Percentiles rank a stretch among this genome's conserved stretches.
Evolutionary conservation across 768 basidiomycete species (phyloP).

Genomic region (Lactarius hatsudake): DNA sequence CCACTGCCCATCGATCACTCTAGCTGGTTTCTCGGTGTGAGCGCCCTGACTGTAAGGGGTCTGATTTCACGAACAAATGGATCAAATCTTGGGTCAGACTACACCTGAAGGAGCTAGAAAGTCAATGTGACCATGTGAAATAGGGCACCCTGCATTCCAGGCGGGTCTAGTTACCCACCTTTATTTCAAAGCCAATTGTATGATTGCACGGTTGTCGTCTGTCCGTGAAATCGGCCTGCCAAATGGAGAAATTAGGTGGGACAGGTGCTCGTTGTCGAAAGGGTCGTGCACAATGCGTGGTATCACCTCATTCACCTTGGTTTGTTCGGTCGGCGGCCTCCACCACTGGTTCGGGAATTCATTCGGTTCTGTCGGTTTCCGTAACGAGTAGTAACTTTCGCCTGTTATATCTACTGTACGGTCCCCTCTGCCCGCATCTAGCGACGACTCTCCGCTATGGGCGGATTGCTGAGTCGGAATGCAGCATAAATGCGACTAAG

Average conservation of each 20-base stretch:
- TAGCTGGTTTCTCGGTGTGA: background rate
- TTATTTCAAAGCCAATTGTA: background rate
- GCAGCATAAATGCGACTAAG: background rate
- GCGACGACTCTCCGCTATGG: background rate
- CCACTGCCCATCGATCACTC: background rate
- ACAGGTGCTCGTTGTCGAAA: background rate
- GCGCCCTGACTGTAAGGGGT: background rate
- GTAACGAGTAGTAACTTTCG: background rate
- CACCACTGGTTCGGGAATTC: background rate
- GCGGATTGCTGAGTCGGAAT: background rate
- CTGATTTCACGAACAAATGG: background rate
- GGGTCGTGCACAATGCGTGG: background rate
- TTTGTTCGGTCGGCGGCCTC: background rate
- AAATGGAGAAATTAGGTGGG: slow-evolving; percentile 11
- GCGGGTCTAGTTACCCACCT: background rate
- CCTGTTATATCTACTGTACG: background rate
- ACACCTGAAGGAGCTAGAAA: slow-evolving; percentile 1
- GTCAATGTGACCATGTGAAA: background rate
- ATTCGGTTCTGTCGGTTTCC: background rate
- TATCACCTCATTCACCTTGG: background rate
- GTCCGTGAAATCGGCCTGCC: background rate
- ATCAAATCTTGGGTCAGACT: background rate
- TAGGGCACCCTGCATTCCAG: background rate
- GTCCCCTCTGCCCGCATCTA: background rate
- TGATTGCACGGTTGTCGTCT: background rate